These are phyloP conservation scores for Gardenia jasminoides DNA, from an alignment of 257 asterid genomes.

Conservation along the genomic window DNA sequence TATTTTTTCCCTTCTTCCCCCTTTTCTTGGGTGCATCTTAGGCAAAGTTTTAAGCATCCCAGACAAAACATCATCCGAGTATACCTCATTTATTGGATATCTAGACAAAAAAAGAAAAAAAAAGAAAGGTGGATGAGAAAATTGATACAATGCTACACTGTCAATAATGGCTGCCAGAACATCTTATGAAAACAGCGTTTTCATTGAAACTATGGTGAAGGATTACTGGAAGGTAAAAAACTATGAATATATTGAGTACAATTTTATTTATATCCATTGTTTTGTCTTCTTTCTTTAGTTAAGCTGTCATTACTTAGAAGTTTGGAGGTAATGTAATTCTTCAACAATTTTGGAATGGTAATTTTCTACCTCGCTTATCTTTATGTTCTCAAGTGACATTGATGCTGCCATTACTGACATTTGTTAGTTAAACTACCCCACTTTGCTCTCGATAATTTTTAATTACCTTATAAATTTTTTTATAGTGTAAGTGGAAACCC, in stretches of 20 bases:
- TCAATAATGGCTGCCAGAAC: conserved; percentile 50
- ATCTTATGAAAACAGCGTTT: conserved; percentile 44
- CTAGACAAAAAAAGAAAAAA: too few species aligned
- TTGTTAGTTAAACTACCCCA: too few species aligned
- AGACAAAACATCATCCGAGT: background rate
- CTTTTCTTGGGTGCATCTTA: background rate
- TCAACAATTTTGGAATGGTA: conserved; percentile 31
- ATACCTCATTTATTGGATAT: background rate
- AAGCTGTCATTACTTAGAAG: background rate
- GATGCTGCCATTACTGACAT: too few species aligned
- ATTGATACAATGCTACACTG: conserved; percentile 37
- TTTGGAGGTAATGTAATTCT: background rate
- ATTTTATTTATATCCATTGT: background rate
- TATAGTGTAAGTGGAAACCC: too few species aligned
- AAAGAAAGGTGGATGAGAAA: conserved; percentile 26
- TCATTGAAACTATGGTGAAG: conserved; percentile 25
- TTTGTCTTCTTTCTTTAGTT: conserved; percentile 27
- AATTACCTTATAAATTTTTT: too few species aligned
- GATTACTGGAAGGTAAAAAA: conserved; percentile 48
- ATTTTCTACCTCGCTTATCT: background rate
- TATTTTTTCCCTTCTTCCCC: background rate
- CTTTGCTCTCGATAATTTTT: too few species aligned
- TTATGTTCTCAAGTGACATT: too few species aligned
- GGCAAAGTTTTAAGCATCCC: conserved; percentile 7
- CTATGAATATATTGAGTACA: too few species aligned